These are phyloP conservation scores for Leishmania braziliensis DNA, from an alignment of 208 protist genomes.

Conservation along the genomic window DNA sequence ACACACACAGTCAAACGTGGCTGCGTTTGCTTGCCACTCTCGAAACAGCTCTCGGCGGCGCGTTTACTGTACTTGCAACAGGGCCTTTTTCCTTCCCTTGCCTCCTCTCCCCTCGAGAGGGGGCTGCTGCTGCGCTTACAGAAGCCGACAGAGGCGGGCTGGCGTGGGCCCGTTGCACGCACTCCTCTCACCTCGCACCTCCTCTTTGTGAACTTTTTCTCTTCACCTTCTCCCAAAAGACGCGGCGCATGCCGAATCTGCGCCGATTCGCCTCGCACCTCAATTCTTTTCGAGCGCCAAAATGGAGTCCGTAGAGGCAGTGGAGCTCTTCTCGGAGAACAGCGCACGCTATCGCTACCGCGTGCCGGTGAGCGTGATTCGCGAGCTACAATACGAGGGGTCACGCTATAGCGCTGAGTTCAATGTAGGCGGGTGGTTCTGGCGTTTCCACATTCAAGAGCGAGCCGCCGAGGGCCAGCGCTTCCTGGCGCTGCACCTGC, in stretches of 20 bases:
- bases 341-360: conserved; percentile 82
- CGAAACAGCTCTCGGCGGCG: neutral
- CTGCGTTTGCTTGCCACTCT: neutral
- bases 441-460: conserved; percentile 88
- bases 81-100: neutral
- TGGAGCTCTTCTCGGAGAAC: conserved; percentile 68
- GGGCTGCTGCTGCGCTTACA: neutral
- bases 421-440: conserved; percentile 67
- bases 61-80: neutral
- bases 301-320: conserved; percentile 66
- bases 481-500: conserved; percentile 83
- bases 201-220: neutral
- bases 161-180: neutral
- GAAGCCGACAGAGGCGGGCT: neutral
- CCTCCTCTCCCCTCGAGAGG: neutral
- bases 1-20: neutral
- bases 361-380: conserved; percentile 68
- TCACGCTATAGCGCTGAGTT: conserved; percentile 86
- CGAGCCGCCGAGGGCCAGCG: conserved; percentile 45
- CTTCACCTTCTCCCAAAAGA: neutral
- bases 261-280: neutral
- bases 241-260: neutral
- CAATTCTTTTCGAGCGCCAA: neutral
- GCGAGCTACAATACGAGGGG: conserved; percentile 59
- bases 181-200: neutral